These are phyloP conservation scores for Pseudogymnoascus sp. DNA, from an alignment of 2,329 filamentous ascomycete species.

Conservation along the genomic window DNA sequence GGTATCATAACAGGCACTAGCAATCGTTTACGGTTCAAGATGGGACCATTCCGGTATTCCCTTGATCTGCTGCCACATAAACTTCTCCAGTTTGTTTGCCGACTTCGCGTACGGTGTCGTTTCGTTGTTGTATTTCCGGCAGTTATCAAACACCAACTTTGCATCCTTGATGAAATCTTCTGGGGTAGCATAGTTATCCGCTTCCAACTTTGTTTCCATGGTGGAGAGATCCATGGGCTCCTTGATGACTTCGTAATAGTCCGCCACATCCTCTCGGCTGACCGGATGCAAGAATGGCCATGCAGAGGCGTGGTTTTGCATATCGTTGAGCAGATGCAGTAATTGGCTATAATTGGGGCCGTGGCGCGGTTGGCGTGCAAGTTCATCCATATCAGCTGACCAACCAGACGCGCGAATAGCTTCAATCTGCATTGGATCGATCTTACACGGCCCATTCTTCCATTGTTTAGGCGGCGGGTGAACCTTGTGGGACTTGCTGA, in stretches of 20 bases:
- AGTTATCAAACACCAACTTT: slow-evolving; percentile 87
- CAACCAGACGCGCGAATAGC: slow-evolving; percentile 90
- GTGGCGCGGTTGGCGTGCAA: slow-evolving; percentile 88
- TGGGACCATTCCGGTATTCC: slow-evolving; percentile 85
- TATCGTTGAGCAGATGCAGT: slow-evolving; percentile 82
- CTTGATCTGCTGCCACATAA: slow-evolving; percentile 89
- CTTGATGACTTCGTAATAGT: slow-evolving; percentile 98
- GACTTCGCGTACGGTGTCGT: slow-evolving; percentile 91
- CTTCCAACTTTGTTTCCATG: slow-evolving; percentile 93
- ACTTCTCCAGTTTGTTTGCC: slow-evolving; percentile 86
- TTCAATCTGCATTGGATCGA: slow-evolving; percentile 78
- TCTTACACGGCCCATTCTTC: slow-evolving; percentile 60
- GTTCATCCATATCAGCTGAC: slow-evolving; percentile 96
- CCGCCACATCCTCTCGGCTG: slow-evolving; percentile 91
- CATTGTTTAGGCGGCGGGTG: slow-evolving; percentile 81
- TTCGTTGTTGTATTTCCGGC: slow-evolving; percentile 92
- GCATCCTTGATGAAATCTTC: slow-evolving; percentile 91
- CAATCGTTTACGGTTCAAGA: slow-evolving; percentile 24
- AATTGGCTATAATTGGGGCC: slow-evolving; percentile 95
- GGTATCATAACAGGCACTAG: slow-evolving; percentile 2
- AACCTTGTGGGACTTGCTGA: slow-evolving; percentile 79
- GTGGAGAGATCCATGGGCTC: slow-evolving; percentile 94
- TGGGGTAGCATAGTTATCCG: slow-evolving; percentile 81
- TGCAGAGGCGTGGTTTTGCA: slow-evolving; percentile 85
- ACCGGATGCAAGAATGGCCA: slow-evolving; percentile 96